These are phyloP conservation scores for Clavulina sp. DNA, from an alignment of 768 basidiomycete species.

Conservation along the genomic window DNA sequence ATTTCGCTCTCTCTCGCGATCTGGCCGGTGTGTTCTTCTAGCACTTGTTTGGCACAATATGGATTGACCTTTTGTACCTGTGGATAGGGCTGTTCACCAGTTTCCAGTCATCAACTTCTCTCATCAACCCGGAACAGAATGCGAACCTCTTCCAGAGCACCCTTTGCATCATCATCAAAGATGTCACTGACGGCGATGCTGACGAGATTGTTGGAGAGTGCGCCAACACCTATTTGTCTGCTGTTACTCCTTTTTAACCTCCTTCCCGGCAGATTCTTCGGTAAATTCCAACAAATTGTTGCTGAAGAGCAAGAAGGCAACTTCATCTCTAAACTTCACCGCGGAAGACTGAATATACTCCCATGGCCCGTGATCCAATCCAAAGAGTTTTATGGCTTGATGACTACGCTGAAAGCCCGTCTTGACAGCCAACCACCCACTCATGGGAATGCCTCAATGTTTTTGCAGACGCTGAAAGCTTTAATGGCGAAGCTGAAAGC, in stretches of 20 bases:
- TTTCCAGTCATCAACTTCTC: neutral
- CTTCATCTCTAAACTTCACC: slow-evolving; percentile 46
- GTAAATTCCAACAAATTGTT: slow-evolving; percentile 45
- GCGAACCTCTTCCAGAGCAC: neutral
- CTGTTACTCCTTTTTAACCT: neutral
- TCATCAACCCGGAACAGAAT: neutral
- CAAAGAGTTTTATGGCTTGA: slow-evolving; percentile 39
- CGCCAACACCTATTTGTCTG: neutral
- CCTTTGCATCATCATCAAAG: neutral
- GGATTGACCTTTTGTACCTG: neutral
- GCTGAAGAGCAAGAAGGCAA: slow-evolving; percentile 42
- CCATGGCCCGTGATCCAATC: slow-evolving; percentile 57
- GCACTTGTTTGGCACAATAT: neutral
- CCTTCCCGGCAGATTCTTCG: slow-evolving; percentile 26
- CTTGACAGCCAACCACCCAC: slow-evolving; percentile 34
- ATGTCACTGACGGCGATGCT: neutral
- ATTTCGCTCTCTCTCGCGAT: slow-evolving; percentile 5
- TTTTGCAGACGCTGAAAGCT: slow-evolving; percentile 39
- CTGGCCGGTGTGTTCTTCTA: slow-evolving; percentile 6
- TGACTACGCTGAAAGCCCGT: slow-evolving; percentile 28
- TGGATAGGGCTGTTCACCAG: neutral
- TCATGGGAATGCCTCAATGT: slow-evolving; percentile 34
- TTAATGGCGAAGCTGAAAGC: slow-evolving; percentile 54
- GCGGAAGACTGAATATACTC: slow-evolving; percentile 36
- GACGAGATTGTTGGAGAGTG: slow-evolving; percentile 1